Evolutionary conservation across 2,329 filamentous ascomycete species (phyloP).

Genomic region (Trichoderma semiorbis): DNA sequence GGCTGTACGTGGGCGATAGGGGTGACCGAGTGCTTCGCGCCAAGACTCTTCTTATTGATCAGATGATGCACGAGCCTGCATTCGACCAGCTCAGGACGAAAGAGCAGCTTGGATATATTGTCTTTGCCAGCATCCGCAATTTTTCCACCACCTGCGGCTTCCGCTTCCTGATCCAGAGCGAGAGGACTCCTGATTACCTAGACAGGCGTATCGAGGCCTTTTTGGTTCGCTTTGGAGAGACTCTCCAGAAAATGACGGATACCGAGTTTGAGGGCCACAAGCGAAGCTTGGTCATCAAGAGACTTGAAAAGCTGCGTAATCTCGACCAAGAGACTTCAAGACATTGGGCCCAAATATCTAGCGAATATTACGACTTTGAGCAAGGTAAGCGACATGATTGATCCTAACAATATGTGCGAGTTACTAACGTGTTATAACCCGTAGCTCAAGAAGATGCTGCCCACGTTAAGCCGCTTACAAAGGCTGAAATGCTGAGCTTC

Average conservation of each 20-base stretch:
- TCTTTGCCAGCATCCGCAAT: constrained; percentile 74
- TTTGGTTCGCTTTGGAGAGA: constrained; percentile 62
- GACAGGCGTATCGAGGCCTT: constrained; percentile 87
- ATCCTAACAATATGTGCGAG: background rate
- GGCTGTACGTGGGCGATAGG: constrained; percentile 66
- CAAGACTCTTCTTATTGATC: constrained; percentile 76
- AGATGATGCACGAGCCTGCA: constrained; percentile 87
- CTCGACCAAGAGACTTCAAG: constrained; percentile 77
- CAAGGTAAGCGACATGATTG: constrained; percentile 56
- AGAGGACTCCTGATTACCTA: constrained; percentile 77
- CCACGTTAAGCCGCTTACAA: constrained; percentile 69
- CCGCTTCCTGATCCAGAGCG: constrained; percentile 89
- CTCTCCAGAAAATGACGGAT: constrained; percentile 71
- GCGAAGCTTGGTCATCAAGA: constrained; percentile 79
- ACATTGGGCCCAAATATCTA: constrained; percentile 81
- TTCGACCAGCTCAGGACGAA: constrained; percentile 96
- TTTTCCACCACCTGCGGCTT: constrained; percentile 79
- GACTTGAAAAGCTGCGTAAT: constrained; percentile 90
- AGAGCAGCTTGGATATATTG: constrained; percentile 95
- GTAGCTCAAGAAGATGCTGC: constrained; percentile 72
- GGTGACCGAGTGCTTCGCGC: constrained; percentile 68
- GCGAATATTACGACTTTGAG: constrained; percentile 86
- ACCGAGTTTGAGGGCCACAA: constrained; percentile 88
- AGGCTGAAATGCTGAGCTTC: constrained; percentile 75
- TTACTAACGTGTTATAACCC: background rate